These are phyloP conservation scores for Moniliella sp. DNA, from an alignment of 1,284 basidiomycete species.

Conservation along the genomic window DNA sequence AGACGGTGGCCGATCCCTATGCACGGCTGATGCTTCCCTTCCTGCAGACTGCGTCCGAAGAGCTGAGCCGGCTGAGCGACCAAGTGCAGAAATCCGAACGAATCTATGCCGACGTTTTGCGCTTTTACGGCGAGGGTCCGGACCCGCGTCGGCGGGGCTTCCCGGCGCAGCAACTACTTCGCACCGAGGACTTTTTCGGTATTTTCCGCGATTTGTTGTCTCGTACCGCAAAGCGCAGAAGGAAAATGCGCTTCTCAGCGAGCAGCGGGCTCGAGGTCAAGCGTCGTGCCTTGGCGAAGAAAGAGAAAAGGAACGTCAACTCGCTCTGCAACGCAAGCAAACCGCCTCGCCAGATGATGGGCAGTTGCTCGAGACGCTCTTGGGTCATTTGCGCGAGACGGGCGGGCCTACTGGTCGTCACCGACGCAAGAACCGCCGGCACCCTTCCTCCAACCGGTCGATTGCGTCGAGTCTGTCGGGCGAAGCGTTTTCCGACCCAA, in stretches of 20 bases:
- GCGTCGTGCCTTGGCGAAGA: constrained; percentile 24
- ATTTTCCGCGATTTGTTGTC: constrained; percentile 27
- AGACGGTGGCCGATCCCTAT: constrained; percentile 25
- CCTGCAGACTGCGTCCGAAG: constrained; percentile 15
- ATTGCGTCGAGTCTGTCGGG: too few species aligned
- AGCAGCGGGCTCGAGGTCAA: constrained; percentile 28
- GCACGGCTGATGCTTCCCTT: constrained; percentile 32
- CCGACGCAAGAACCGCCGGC: too few species aligned
- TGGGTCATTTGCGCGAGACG: constrained; percentile 19
- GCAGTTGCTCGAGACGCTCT: constrained; percentile 26
- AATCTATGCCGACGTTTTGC: constrained; percentile 22
- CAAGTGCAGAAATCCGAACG: constrained; percentile 27
- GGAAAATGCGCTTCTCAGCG: constrained; percentile 21
- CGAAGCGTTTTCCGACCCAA: too few species aligned
- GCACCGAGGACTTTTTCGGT: constrained; percentile 32
- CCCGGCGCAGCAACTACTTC: constrained; percentile 17
- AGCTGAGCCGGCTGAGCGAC: constrained; percentile 20
- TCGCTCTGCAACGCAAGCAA: constrained; percentile 22
- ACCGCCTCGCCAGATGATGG: constrained; percentile 27
- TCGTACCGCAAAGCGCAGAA: constrained; percentile 27
- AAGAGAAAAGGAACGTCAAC: constrained; percentile 20
- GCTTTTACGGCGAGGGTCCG: constrained; percentile 28
- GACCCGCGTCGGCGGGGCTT: constrained; percentile 28
- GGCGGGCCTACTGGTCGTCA: too few species aligned
- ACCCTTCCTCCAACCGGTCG: too few species aligned